A percentile compares a stretch with the other conserved stretches of the same genome.
These are phyloP conservation scores for Phytophthora aleatoria DNA, from an alignment of 352 stramenopile genomes.

Conservation along the genomic window DNA sequence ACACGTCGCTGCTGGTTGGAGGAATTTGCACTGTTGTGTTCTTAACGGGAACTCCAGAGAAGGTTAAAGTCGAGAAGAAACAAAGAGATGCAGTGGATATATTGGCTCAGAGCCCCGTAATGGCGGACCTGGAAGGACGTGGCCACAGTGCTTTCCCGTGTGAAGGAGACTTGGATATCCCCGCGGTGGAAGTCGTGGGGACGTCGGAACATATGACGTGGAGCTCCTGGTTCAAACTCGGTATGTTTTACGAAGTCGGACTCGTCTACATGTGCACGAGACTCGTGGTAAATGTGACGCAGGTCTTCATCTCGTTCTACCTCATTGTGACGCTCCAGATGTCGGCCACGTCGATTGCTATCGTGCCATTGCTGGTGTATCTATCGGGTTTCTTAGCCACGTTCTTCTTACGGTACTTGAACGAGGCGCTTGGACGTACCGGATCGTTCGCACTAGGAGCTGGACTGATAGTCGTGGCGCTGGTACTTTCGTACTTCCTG, in stretches of 20 bases:
- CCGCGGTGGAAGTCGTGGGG: slow-evolving; percentile 29
- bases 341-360: slow-evolving; percentile 82
- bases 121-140: slow-evolving; percentile 51
- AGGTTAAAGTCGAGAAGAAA: slow-evolving; percentile 32
- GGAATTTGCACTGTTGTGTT: slow-evolving; percentile 69
- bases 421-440: slow-evolving; percentile 68
- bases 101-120: slow-evolving; percentile 54
- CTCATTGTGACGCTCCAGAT: slow-evolving; percentile 87
- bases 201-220: slow-evolving; percentile 64
- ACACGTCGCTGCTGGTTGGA: slow-evolving; percentile 70
- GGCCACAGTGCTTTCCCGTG: slow-evolving; percentile 57
- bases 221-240: slow-evolving; percentile 74
- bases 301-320: slow-evolving; percentile 90
- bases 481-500: slow-evolving; percentile 63
- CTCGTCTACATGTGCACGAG: slow-evolving; percentile 90
- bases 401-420: slow-evolving; percentile 78
- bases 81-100: slow-evolving; percentile 25
- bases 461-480: slow-evolving; percentile 53
- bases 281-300: slow-evolving; percentile 85
- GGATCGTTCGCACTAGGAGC: slow-evolving; percentile 73
- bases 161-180: slow-evolving; percentile 52
- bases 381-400: slow-evolving; percentile 82
- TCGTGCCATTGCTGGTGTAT: slow-evolving; percentile 85
- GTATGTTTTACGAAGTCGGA: slow-evolving; percentile 89
- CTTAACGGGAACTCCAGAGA: slow-evolving; percentile 70